These are phyloP conservation scores for Geotrichum klebahnii DNA, from an alignment of 1,139 yeast species.

Conservation along the genomic window DNA sequence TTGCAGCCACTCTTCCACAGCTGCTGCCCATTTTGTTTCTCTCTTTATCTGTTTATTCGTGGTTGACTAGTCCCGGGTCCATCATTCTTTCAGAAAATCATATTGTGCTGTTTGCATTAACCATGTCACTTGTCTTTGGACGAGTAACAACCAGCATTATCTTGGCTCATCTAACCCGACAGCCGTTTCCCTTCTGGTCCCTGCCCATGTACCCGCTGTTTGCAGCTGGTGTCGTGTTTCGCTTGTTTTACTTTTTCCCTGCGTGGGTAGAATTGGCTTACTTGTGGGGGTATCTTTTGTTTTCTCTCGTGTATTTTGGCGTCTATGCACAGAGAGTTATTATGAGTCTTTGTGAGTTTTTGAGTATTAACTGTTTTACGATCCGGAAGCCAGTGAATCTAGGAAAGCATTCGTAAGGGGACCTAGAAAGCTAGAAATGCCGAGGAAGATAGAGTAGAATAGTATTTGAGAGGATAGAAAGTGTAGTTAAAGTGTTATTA, in stretches of 20 bases:
- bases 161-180: constrained; percentile 67
- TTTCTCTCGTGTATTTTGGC: constrained; percentile 35
- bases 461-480: background rate
- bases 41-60: constrained; percentile 33
- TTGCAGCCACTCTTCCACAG: constrained; percentile 42
- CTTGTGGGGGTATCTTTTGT: constrained; percentile 36
- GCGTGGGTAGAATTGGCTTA: constrained; percentile 35
- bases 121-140: constrained; percentile 68
- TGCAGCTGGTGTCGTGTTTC: constrained; percentile 38
- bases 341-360: constrained; percentile 37
- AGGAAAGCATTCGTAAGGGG: constrained; percentile 10
- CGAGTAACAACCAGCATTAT: constrained; percentile 54
- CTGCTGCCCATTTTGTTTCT: constrained; percentile 37
- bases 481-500: too few relatives aligned
- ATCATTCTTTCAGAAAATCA: constrained; percentile 43
- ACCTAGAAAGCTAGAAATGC: too few relatives aligned
- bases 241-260: constrained; percentile 20
- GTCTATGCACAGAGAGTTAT: constrained; percentile 40
- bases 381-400: constrained; percentile 26
- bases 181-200: constrained; percentile 54
- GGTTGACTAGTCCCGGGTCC: constrained; percentile 41
- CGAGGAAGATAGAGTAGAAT: background rate
- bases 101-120: constrained; percentile 53
- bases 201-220: constrained; percentile 39
- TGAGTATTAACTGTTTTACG: constrained; percentile 42